Evolutionary conservation across 2,329 filamentous ascomycete species (phyloP).

Genomic region (Myriosclerotinia scirpicola): DNA sequence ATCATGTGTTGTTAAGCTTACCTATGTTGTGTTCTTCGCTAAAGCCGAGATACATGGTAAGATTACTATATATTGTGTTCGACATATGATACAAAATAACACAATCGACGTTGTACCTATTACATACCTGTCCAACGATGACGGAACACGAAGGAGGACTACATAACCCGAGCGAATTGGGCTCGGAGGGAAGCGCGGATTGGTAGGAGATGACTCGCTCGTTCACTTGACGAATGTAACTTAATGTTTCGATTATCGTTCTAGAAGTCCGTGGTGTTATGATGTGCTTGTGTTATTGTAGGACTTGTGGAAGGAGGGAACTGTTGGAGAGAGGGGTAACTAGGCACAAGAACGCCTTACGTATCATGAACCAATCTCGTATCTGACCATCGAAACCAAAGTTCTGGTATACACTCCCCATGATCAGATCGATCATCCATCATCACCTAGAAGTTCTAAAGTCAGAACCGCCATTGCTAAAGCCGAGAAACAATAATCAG

Average conservation of each 20-base stretch:
- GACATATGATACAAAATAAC: too few relatives aligned
- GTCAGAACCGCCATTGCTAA: too few relatives aligned
- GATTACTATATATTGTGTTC: too few relatives aligned
- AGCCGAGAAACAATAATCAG: too few relatives aligned
- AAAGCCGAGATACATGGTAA: too few relatives aligned
- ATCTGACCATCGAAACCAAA: not conserved
- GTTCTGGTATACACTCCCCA: not conserved
- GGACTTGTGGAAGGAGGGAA: too few relatives aligned
- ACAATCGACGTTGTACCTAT: not conserved
- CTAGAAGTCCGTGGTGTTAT: not conserved
- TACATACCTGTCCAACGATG: not conserved
- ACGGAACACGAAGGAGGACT: not conserved
- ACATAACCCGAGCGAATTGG: not conserved
- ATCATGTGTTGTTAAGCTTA: not conserved
- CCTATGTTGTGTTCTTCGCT: not conserved
- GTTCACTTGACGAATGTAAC: not conserved
- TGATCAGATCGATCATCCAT: not conserved
- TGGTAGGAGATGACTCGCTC: not conserved
- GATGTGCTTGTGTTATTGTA: not conserved
- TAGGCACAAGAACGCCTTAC: not conserved
- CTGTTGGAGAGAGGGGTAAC: not conserved
- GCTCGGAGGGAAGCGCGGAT: not conserved
- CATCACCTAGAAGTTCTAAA: too few relatives aligned
- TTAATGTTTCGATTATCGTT: not conserved
- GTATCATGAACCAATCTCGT: not conserved